Evolutionary conservation across 169 alveolate genomes (phyloP), one percentile per base, ranked within the genome.

Genomic region (Plasmodium chabaudi): DNA sequence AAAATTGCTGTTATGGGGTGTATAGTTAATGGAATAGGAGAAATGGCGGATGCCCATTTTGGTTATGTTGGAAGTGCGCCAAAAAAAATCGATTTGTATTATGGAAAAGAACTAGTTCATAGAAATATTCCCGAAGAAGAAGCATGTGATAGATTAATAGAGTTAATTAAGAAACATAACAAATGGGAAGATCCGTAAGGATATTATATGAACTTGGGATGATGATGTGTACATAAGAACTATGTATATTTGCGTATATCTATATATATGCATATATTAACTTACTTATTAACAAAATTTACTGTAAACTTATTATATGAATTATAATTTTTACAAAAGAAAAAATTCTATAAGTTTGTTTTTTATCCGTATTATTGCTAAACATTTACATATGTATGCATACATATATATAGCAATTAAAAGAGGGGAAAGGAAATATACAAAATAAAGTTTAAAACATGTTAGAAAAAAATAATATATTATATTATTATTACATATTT

Each of bases 11-110:
- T 96, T 59, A 96, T 96, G 98, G 98, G 98, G 9, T 96, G 98
- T 87, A 95, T 96, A 55, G 98, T 96, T 71, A 96, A 96, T 71
- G 98, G 98, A n/a, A 94, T 94, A 15, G 98, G 98, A 0, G 98
- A 96, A 72, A 96, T 96, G 98, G 98, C 97, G 0, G 98, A 96
- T 71, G 98, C 98, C n/a, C 97, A 96, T 87, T 96, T 96, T 70
- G 98, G 98, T 59, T 96, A 96, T 56, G 98, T 94, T 4, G 97
- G 97, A 13, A 93, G 96, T 13, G 92, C 95, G 27, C 96, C 96
- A 1, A 94, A 94, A 34, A 93, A 94, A 94, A 95, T 95, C 49
- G 98, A 95, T 59, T 82, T 95, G 71, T 95, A 95, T 68, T 96
- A 94, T 61, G 94, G 93, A 65, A 94, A 95, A 77, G 87, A 94